phyloP scores from a whole-genome alignment of 1,284 basidiomycete genomes.

The Cutaneotrichosporon arboriforme region DNA sequence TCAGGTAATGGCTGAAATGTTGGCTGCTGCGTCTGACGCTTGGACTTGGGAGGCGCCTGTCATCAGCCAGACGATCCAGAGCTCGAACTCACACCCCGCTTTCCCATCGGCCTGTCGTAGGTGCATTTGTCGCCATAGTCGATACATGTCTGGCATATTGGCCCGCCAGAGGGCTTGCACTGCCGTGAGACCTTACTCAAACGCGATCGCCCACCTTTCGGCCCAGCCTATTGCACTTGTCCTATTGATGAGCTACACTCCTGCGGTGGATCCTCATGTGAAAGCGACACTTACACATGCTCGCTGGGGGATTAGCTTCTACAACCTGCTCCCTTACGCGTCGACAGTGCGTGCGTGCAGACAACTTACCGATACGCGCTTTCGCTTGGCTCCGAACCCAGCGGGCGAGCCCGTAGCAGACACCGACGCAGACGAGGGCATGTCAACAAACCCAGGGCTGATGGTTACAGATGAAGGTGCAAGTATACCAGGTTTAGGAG shows the following conservation, averaged over 20 bases:
- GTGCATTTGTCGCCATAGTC: constrained; percentile 16
- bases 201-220: constrained; percentile 3
- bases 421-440: too few species aligned
- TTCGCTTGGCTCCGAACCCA: not conserved
- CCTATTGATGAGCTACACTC: not conserved
- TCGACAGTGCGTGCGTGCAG: not conserved
- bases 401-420: not conserved
- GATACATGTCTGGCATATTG: constrained; percentile 13
- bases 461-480: too few species aligned
- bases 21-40: not conserved
- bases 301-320: not conserved
- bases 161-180: constrained; percentile 1
- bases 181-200: constrained; percentile 1
- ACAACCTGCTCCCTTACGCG: not conserved
- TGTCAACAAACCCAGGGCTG: too few species aligned
- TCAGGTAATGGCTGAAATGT: not conserved
- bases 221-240: constrained; percentile 15
- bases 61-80: not conserved
- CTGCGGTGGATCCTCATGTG: too few species aligned
- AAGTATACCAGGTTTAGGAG: too few species aligned
- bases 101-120: constrained; percentile 13
- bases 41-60: constrained; percentile 1
- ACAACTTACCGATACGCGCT: constrained; percentile 1
- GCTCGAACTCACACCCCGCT: constrained; percentile 14
- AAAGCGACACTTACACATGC: not conserved